These are phyloP conservation scores for Pythium aquatile DNA, from an alignment of 352 stramenopile genomes.

Conservation along the genomic window DNA sequence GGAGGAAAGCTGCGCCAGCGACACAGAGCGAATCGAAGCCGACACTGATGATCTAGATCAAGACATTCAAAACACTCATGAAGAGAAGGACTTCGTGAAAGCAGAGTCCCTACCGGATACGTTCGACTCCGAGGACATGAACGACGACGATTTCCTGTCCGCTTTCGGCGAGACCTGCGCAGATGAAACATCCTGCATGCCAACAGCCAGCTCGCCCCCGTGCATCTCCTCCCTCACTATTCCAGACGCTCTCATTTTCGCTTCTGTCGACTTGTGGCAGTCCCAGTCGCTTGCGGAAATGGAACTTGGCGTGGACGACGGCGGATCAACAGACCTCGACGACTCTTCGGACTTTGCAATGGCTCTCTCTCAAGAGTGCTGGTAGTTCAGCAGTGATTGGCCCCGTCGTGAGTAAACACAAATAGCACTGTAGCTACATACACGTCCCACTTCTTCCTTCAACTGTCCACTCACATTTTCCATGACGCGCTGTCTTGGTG, in stretches of 20 bases:
- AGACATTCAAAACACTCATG: background rate
- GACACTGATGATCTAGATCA: background rate
- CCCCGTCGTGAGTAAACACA: background rate
- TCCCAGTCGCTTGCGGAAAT: slow-evolving; percentile 19
- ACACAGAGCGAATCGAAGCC: background rate
- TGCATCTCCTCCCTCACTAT: slow-evolving; percentile 19
- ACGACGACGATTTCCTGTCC: background rate
- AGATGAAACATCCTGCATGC: background rate
- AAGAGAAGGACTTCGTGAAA: background rate
- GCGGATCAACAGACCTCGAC: slow-evolving; percentile 18
- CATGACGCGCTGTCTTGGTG: background rate
- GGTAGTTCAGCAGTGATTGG: slow-evolving; percentile 4
- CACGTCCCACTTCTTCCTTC: background rate
- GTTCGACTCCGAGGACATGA: slow-evolving; percentile 7
- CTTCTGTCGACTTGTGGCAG: slow-evolving; percentile 20
- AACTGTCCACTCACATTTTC: background rate
- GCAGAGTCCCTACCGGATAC: background rate
- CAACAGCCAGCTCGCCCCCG: background rate
- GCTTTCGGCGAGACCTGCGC: background rate
- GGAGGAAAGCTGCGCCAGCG: background rate
- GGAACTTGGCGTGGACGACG: slow-evolving; percentile 3
- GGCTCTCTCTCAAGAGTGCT: slow-evolving; percentile 23
- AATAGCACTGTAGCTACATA: background rate
- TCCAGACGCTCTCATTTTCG: slow-evolving; percentile 4
- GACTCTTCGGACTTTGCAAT: slow-evolving; percentile 13